phyloP scores from a whole-genome alignment of 176 grass and related monocot species.

The Zizania latifolia region DNA sequence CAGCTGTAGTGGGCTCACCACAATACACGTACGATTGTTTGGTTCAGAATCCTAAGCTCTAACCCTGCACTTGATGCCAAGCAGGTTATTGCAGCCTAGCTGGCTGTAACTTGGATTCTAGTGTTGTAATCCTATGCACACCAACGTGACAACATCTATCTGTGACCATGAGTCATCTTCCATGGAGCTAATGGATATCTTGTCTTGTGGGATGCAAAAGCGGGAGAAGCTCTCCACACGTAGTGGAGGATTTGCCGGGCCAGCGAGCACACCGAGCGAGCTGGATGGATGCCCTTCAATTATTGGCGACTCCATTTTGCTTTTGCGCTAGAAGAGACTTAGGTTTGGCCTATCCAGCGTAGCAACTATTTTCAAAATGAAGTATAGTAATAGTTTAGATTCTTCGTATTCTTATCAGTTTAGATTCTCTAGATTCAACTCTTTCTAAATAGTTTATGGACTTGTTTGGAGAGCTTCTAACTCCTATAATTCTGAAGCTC shows the following conservation, averaged over 20 bases:
- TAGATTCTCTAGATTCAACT: too few species aligned
- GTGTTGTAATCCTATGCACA: not conserved
- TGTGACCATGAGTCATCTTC: not conserved
- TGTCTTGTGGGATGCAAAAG: not conserved
- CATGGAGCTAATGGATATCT: not conserved
- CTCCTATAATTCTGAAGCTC: too few species aligned
- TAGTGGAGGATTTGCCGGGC: slow-evolving; percentile 9
- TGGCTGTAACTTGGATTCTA: not conserved
- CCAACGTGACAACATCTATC: not conserved
- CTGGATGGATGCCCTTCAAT: slow-evolving; percentile 22
- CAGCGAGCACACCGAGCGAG: not conserved
- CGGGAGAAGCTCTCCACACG: slow-evolving; percentile 1
- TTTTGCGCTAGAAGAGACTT: slow-evolving; percentile 9
- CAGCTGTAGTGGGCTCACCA: too few species aligned
- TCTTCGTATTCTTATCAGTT: too few species aligned
- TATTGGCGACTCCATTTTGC: slow-evolving; percentile 32
- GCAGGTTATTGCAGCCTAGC: too few species aligned
- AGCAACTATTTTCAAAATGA: too few species aligned
- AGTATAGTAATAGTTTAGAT: too few species aligned
- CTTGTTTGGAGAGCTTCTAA: too few species aligned
- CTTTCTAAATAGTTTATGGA: too few species aligned
- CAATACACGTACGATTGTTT: too few species aligned
- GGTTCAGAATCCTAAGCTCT: too few species aligned
- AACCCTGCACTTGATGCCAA: too few species aligned
- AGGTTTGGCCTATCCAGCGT: slow-evolving; percentile 4